phyloP scores from a whole-genome alignment of 192 early-diverging fungal genomes.

The Mortierella antarctica region DNA sequence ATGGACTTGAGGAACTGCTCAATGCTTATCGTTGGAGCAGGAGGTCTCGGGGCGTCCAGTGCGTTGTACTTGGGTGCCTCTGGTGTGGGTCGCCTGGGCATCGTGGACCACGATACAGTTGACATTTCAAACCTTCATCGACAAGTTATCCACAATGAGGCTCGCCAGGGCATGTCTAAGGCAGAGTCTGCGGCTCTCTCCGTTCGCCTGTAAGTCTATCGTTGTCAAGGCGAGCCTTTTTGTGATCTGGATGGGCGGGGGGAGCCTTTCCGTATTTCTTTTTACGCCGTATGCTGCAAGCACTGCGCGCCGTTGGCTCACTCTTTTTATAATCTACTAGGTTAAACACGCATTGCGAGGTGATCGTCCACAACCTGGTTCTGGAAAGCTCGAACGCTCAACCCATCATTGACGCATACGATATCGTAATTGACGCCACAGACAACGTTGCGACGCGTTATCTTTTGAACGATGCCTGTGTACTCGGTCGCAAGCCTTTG shows the following conservation, averaged over 20 bases:
- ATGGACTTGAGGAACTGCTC: slow-evolving; percentile 75
- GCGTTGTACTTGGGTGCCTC: slow-evolving; percentile 89
- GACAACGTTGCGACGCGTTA: slow-evolving; percentile 98
- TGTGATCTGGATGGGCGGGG: too few species aligned
- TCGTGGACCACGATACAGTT: slow-evolving; percentile 92
- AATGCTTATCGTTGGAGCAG: slow-evolving; percentile 92
- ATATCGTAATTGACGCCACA: slow-evolving; percentile 89
- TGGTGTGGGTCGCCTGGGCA: slow-evolving; percentile 87
- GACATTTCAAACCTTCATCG: slow-evolving; percentile 94
- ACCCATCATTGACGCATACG: slow-evolving; percentile 78
- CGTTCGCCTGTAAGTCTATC: slow-evolving; percentile 54
- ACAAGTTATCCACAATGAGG: slow-evolving; percentile 92
- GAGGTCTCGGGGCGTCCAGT: slow-evolving; percentile 92
- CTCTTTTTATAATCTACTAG: slow-evolving; percentile 47
- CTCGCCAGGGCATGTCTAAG: slow-evolving; percentile 74
- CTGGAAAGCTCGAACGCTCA: slow-evolving; percentile 87
- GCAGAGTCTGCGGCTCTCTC: slow-evolving; percentile 78
- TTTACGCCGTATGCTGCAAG: neutral
- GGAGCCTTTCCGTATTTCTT: neutral
- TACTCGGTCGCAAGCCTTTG: slow-evolving; percentile 81
- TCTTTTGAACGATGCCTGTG: slow-evolving; percentile 93
- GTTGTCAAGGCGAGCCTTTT: neutral
- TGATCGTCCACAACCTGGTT: slow-evolving; percentile 73
- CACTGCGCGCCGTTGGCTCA: neutral
- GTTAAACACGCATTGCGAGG: slow-evolving; percentile 74